A percentile compares a stretch with the other conserved stretches of the same genome.
Conservation (phyloP, 352 stramenopile species). For the Globisporangium abappressorium region DNA sequence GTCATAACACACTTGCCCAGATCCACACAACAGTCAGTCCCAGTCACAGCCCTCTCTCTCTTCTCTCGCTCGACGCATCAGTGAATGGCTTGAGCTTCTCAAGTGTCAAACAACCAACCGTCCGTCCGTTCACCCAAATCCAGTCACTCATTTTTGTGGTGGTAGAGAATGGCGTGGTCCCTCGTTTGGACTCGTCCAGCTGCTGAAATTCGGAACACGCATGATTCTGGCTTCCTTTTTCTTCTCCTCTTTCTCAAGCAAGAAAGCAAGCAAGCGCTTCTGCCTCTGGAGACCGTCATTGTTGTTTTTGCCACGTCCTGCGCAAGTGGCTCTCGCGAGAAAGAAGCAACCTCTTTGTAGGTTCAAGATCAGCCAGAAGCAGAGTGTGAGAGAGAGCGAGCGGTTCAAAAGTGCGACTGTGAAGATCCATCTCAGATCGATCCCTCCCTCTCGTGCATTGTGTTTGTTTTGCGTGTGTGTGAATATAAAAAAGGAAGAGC, state of each 20-base stretch:
- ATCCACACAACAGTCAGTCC: neutral
- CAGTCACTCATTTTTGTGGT: neutral
- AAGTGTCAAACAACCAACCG: neutral
- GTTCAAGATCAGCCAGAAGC: neutral
- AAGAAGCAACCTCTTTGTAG: neutral
- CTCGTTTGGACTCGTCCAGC: neutral
- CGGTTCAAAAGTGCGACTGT: slow-evolving; percentile 4
- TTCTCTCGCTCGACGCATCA: neutral
- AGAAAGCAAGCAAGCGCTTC: neutral
- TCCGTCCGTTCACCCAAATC: slow-evolving; percentile 1
- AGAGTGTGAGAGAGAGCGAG: neutral
- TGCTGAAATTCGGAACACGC: slow-evolving; percentile 6
- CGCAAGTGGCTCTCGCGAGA: slow-evolving; percentile 33
- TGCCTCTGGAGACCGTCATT: slow-evolving; percentile 28
- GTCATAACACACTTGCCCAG: neutral
- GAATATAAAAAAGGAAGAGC: slow-evolving; percentile 11
- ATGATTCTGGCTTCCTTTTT: slow-evolving; percentile 14
- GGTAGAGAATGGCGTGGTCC: slow-evolving; percentile 1
- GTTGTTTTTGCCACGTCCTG: slow-evolving; percentile 52
- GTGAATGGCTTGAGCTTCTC: neutral
- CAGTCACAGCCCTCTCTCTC: neutral
- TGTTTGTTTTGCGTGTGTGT: neutral
- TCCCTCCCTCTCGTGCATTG: neutral
- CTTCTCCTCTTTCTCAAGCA: neutral
- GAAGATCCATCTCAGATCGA: neutral